Percentiles rank a stretch among this genome's conserved stretches.
Evolutionary conservation across 2,329 filamentous ascomycete genomes (phyloP).

Genomic region (Aspergillus caelatus): DNA sequence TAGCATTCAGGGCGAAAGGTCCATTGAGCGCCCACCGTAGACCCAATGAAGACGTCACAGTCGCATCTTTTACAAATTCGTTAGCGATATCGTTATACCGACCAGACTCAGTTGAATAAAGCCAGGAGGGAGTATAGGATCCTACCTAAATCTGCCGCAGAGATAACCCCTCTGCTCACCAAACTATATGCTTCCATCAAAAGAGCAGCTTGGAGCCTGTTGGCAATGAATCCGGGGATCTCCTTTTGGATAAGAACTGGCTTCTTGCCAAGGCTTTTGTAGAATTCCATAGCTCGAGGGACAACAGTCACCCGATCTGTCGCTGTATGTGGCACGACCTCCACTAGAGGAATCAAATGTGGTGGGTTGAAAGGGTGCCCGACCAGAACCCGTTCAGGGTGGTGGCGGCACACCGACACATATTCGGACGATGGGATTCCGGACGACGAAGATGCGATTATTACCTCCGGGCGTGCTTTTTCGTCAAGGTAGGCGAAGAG

Average conservation of each 20-base stretch:
- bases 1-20: slow-evolving; percentile 19
- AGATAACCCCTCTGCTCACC: slow-evolving; percentile 34
- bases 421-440: slow-evolving; percentile 17
- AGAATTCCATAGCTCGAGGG: slow-evolving; percentile 32
- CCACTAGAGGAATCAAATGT: slow-evolving; percentile 15
- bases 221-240: slow-evolving; percentile 48
- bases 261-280: slow-evolving; percentile 44
- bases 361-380: slow-evolving; percentile 19
- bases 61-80: slow-evolving; percentile 4
- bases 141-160: slow-evolving; percentile 20
- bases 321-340: slow-evolving; percentile 12
- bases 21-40: slow-evolving; percentile 22
- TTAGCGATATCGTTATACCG: background rate
- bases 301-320: background rate
- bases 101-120: background rate
- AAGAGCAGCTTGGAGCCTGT: slow-evolving; percentile 48
- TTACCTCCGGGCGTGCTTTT: slow-evolving; percentile 14
- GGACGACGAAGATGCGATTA: slow-evolving; percentile 22
- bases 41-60: slow-evolving; percentile 20
- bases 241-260: slow-evolving; percentile 47
- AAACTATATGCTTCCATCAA: slow-evolving; percentile 41
- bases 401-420: slow-evolving; percentile 9
- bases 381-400: slow-evolving; percentile 14
- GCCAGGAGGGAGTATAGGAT: background rate
- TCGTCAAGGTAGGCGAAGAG: slow-evolving; percentile 22